phyloP scores from a whole-genome alignment of 2,329 filamentous ascomycete genomes.

The Plectosphaerella plurivora region DNA sequence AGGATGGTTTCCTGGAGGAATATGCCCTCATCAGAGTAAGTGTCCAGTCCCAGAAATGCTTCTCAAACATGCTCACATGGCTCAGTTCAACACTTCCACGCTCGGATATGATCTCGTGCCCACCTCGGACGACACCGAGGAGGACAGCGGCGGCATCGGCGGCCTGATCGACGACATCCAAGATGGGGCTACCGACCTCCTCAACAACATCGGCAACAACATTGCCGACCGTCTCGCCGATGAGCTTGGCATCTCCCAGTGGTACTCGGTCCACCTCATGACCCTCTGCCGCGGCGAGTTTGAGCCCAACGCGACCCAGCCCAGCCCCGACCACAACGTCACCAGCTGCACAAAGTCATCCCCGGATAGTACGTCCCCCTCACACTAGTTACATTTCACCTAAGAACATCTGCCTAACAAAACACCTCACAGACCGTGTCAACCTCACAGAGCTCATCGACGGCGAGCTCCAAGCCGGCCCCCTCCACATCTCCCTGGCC shows the following conservation, averaged over 20 bases:
- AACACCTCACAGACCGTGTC: slow-evolving; percentile 22
- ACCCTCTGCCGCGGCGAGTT: slow-evolving; percentile 41
- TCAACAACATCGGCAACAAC: slow-evolving; percentile 34
- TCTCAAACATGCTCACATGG: neutral
- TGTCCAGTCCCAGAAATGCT: neutral
- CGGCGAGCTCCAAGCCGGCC: slow-evolving; percentile 38
- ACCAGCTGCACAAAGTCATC: slow-evolving; percentile 38
- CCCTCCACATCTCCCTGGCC: slow-evolving; percentile 36
- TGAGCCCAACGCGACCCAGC: slow-evolving; percentile 34
- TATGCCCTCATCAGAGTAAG: slow-evolving; percentile 34
- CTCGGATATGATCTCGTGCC: slow-evolving; percentile 27
- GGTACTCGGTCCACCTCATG: slow-evolving; percentile 49
- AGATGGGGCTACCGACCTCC: slow-evolving; percentile 27
- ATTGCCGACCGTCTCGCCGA: slow-evolving; percentile 34
- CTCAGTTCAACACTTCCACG: slow-evolving; percentile 33
- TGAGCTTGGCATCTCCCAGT: slow-evolving; percentile 42
- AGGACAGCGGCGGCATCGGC: slow-evolving; percentile 21
- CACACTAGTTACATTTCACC: neutral
- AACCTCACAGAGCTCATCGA: slow-evolving; percentile 45
- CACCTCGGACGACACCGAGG: slow-evolving; percentile 10
- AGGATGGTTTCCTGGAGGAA: slow-evolving; percentile 37
- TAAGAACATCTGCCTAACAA: slow-evolving; percentile 1
- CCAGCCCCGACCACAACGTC: slow-evolving; percentile 32
- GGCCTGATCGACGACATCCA: slow-evolving; percentile 19
- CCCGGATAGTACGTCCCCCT: slow-evolving; percentile 28